Percentiles rank a stretch among this genome's conserved stretches.
Evolutionary conservation across 306 rosid genomes (phyloP).

Genomic region (Mimosa bimucronata): DNA sequence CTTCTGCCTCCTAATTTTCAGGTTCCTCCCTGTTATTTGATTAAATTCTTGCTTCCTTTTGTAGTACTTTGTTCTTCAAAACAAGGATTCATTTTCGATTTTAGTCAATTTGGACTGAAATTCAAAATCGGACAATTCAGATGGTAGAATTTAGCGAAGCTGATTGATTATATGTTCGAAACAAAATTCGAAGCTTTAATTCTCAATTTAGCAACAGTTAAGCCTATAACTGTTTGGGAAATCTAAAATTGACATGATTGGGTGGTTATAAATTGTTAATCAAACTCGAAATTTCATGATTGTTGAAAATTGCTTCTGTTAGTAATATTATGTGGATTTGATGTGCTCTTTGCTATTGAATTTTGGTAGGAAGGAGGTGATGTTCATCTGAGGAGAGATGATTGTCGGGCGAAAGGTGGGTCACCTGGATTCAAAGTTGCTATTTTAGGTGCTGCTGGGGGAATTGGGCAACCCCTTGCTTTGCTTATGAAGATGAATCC

Average conservation of each 20-base stretch:
- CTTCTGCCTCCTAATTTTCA: constrained; percentile 67
- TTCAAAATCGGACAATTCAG: background rate
- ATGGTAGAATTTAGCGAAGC: background rate
- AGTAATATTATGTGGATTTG: constrained; percentile 8
- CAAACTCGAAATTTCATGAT: background rate
- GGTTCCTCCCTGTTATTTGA: constrained; percentile 43
- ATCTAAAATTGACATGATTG: background rate
- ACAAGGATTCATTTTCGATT: background rate
- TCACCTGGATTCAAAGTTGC: constrained; percentile 93
- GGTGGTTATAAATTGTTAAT: background rate
- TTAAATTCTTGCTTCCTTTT: background rate
- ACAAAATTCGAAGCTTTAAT: constrained; percentile 21
- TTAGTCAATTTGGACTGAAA: background rate
- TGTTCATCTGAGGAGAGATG: constrained; percentile 43
- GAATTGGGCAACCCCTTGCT: constrained; percentile 88
- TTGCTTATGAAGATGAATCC: constrained; percentile 95
- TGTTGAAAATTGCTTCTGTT: background rate
- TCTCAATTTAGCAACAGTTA: background rate
- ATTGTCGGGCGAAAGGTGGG: constrained; percentile 82
- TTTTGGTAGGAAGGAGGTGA: constrained; percentile 41
- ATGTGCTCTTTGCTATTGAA: constrained; percentile 12
- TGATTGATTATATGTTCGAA: background rate
- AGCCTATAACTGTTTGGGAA: background rate
- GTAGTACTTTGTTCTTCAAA: background rate
- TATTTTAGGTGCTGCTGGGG: constrained; percentile 94